A percentile compares a stretch with the other conserved stretches of the same genome.
phyloP scores from a whole-genome alignment of 2,329 filamentous ascomycete species.

The Celoporthe dispersa region DNA sequence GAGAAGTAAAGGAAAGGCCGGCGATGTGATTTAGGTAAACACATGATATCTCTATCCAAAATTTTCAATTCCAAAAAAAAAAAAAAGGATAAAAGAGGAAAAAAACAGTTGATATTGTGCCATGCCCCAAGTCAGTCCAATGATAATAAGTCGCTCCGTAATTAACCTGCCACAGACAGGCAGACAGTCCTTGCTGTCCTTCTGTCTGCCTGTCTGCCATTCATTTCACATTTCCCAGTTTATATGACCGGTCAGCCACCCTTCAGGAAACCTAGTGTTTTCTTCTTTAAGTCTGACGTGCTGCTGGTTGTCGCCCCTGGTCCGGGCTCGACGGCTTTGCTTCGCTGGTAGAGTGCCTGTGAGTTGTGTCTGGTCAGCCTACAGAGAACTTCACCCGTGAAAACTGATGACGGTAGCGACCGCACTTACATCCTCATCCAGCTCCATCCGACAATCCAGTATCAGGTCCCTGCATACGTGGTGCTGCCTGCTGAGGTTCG shows the following conservation, averaged over 20 bases:
- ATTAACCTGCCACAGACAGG: background rate
- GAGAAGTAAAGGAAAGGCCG: background rate
- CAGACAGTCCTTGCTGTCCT: background rate
- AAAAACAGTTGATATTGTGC: background rate
- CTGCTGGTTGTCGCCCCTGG: constrained; percentile 21
- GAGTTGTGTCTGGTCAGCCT: constrained; percentile 6
- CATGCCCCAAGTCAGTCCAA: background rate
- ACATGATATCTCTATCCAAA: constrained; percentile 15
- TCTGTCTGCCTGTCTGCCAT: background rate
- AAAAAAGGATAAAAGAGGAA: background rate
- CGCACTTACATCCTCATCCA: constrained; percentile 81
- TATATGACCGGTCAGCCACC: constrained; percentile 10
- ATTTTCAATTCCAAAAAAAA: background rate
- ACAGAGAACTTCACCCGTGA: background rate
- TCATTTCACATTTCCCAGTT: background rate
- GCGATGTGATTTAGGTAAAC: constrained; percentile 7
- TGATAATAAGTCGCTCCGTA: background rate
- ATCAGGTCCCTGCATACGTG: constrained; percentile 76
- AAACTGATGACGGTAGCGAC: background rate
- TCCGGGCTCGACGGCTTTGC: constrained; percentile 28
- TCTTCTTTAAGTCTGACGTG: constrained; percentile 28
- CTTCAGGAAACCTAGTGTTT: constrained; percentile 27
- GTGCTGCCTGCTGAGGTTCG: constrained; percentile 65
- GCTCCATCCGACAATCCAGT: constrained; percentile 78
- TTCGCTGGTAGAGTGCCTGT: constrained; percentile 29